Conservation (phyloP, 140 eudicot genomes). For the Anethum foeniculum region DNA sequence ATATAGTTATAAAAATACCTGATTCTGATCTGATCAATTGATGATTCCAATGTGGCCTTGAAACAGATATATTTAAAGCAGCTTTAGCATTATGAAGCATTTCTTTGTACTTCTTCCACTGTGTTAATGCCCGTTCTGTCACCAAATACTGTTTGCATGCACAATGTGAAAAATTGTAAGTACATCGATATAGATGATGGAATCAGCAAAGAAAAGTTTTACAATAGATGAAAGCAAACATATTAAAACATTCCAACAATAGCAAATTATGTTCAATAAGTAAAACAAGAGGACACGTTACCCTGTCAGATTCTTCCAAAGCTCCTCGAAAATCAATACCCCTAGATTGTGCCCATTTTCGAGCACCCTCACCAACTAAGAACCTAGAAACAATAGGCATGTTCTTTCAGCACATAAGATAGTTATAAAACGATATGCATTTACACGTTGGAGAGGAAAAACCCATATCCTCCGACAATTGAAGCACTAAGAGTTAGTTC, state of each 20-base stretch:
- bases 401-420: neutral
- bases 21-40: constrained; percentile 22
- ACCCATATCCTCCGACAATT: neutral
- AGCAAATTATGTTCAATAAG: neutral
- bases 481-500: neutral
- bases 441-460: neutral
- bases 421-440: neutral
- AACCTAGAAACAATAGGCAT: constrained; percentile 39
- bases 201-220: neutral
- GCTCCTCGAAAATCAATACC: constrained; percentile 33
- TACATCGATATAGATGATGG: neutral
- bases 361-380: constrained; percentile 94
- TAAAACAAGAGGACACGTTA: constrained; percentile 14
- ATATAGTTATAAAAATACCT: constrained; percentile 24
- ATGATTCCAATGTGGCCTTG: constrained; percentile 17
- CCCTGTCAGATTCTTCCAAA: constrained; percentile 52
- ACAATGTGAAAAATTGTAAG: neutral
- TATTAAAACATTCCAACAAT: neutral
- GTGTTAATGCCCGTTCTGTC: constrained; percentile 63
- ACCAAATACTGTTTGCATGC: constrained; percentile 60
- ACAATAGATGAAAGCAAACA: too few species aligned
- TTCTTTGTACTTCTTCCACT: constrained; percentile 66
- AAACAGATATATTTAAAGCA: constrained; percentile 13
- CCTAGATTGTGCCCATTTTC: constrained; percentile 71
- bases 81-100: constrained; percentile 76